Evolutionary conservation across 805 yeast species (phyloP), one percentile per base, ranked within the genome.

Genomic region (Lipomyces mesembrius): DNA sequence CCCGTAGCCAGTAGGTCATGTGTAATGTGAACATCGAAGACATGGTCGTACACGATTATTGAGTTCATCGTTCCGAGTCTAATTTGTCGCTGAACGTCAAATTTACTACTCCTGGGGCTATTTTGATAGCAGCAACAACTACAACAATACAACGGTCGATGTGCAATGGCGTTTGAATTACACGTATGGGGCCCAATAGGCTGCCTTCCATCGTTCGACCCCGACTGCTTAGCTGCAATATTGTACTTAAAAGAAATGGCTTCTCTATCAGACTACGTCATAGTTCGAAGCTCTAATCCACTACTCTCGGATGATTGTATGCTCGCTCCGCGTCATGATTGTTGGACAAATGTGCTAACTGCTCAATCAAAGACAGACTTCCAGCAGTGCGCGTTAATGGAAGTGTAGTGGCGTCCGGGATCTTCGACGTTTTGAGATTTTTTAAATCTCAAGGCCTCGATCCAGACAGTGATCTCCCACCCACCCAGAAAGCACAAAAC

Each of bases 141-240:
- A 17, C 49, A n/a, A 43, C 49, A 0, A 43, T 7, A 17, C 49
- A 17, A 17, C 25, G 9, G 20, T 43, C 22, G 6, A 17, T 43
- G 22, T 25, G 59, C 29, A 22, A 66, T 63, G 67, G 3, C 62
- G 2, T 43, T 46, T 32, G 64, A 72, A 52, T 59, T 72, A 6
- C 72, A 67, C 54, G 63, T 72, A 32, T 72, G 74, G 74, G 74
- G 74, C 14, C 49, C 63, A n/a, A 55, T 70, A 22, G 59, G 62
- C 17, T 60, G 49, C n/a, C 62, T 72, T 20, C 68, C 73, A 34
- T 72, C 74, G 11, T 71, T 72, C 65, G 71, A 71, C 37, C 63
- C 73, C 22, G 74, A 72, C 39, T 73, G 73, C 55, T 67, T 72
- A 17, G 71, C 67, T 4, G 74, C 64, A 14, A 37, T 72, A 46